Evolutionary conservation across 352 stramenopile species (phyloP).

Genomic region (Phytophthora constricta): DNA sequence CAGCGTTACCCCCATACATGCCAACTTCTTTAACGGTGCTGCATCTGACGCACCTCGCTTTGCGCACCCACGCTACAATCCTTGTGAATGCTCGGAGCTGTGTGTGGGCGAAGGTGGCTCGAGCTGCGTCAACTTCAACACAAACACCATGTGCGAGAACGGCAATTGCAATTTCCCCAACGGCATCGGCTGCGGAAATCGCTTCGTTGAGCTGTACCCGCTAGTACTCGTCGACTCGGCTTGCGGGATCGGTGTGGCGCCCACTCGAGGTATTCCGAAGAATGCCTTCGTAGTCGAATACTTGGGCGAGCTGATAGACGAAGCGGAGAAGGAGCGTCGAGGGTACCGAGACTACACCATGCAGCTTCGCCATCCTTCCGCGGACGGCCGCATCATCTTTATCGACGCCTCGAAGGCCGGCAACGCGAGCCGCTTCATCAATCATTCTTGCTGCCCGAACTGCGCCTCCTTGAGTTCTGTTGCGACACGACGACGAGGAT

Average conservation of each 20-base stretch:
- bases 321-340: neutral
- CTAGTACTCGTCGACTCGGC: conserved; percentile 1
- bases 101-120: neutral
- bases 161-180: neutral
- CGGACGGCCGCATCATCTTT: neutral
- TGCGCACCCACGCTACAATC: neutral
- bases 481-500: neutral
- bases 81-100: neutral
- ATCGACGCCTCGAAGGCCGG: conserved; percentile 1
- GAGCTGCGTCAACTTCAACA: neutral
- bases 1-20: neutral
- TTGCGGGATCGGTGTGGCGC: neutral
- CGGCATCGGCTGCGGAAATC: conserved; percentile 6
- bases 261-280: neutral
- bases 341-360: neutral
- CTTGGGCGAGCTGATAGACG: conserved; percentile 1
- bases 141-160: too few relatives aligned
- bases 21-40: neutral
- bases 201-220: neutral
- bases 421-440: conserved; percentile 4
- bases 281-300: conserved; percentile 4
- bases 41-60: neutral
- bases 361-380: neutral
- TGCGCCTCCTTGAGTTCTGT: neutral
- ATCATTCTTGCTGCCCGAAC: conserved; percentile 12